A percentile compares a stretch with the other conserved stretches of the same genome.
phyloP scores from a whole-genome alignment of 2,329 filamentous ascomycete genomes.

The Clarireedia monteithiana region DNA sequence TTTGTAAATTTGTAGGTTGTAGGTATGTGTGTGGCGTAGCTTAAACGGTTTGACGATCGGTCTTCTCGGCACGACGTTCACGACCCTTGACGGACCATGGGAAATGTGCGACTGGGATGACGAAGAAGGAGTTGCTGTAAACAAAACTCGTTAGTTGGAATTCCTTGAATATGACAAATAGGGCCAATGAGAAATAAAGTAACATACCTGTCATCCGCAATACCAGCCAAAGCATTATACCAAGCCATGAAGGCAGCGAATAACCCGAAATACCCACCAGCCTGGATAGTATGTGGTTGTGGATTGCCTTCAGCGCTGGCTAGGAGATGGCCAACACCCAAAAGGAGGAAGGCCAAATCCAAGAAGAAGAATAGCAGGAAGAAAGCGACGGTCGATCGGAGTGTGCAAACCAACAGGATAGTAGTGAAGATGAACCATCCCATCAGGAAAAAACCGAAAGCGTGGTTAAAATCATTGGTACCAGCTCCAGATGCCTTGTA shows the following conservation, averaged over 20 bases:
- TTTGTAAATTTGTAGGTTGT: no score
- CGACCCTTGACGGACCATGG: conserved; percentile 81
- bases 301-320: conserved; percentile 22
- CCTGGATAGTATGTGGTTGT: conserved; percentile 46
- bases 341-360: conserved; percentile 48
- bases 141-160: conserved; percentile 28
- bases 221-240: conserved; percentile 80
- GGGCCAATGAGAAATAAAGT: not conserved
- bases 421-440: conserved; percentile 59
- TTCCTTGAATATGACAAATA: not conserved
- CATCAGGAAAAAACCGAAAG: conserved; percentile 49
- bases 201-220: conserved; percentile 61
- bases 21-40: no score
- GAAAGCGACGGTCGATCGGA: conserved; percentile 53
- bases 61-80: conserved; percentile 45
- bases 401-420: conserved; percentile 44
- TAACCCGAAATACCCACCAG: conserved; percentile 74
- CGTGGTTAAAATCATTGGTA: conserved; percentile 35
- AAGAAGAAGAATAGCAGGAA: conserved; percentile 51
- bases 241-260: conserved; percentile 74
- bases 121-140: conserved; percentile 74
- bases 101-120: conserved; percentile 88
- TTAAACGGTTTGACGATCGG: conserved; percentile 31
- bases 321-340: conserved; percentile 37
- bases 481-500: conserved; percentile 24